phyloP scores from a whole-genome alignment of 2,329 filamentous ascomycete genomes.

The Knoxdaviesia capensis region DNA sequence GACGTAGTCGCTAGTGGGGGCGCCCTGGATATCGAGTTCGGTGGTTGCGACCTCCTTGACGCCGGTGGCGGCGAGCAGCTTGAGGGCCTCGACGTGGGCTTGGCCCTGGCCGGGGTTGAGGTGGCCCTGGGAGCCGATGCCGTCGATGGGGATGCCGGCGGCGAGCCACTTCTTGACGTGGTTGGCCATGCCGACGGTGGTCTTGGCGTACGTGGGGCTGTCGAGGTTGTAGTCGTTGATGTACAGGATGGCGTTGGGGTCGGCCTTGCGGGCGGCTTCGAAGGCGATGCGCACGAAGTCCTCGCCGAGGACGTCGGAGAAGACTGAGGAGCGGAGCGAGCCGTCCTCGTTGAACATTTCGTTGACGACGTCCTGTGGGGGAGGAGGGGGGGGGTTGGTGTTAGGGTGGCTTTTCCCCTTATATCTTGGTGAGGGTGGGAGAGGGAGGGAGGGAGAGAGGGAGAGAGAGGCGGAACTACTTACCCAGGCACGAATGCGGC shows the following conservation, averaged over 20 bases:
- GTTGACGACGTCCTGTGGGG: constrained; percentile 41
- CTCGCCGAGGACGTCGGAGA: constrained; percentile 48
- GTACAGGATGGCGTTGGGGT: constrained; percentile 49
- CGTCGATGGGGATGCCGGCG: constrained; percentile 42
- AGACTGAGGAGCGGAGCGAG: constrained; percentile 37
- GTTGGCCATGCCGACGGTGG: constrained; percentile 27
- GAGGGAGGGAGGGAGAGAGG: neutral
- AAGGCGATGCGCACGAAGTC: constrained; percentile 52
- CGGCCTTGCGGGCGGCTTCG: constrained; percentile 42
- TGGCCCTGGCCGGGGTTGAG: constrained; percentile 16
- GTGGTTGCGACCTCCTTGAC: constrained; percentile 40
- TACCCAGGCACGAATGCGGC: constrained; percentile 36
- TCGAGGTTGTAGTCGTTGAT: constrained; percentile 61
- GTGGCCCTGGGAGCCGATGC: constrained; percentile 39
- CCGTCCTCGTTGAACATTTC: constrained; percentile 45
- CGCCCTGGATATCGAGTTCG: constrained; percentile 45
- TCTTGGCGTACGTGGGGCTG: constrained; percentile 35
- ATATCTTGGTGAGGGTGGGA: no score
- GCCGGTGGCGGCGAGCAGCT: constrained; percentile 27
- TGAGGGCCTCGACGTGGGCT: constrained; percentile 24
- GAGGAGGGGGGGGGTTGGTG: no score
- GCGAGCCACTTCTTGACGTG: constrained; percentile 44
- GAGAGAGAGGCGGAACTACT: neutral
- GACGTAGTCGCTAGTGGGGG: constrained; percentile 34
- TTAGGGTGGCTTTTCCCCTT: no score